A percentile compares a stretch with the other conserved stretches of the same genome.
phyloP scores from a whole-genome alignment of 1,284 basidiomycete species.

The Boletus mariae region DNA sequence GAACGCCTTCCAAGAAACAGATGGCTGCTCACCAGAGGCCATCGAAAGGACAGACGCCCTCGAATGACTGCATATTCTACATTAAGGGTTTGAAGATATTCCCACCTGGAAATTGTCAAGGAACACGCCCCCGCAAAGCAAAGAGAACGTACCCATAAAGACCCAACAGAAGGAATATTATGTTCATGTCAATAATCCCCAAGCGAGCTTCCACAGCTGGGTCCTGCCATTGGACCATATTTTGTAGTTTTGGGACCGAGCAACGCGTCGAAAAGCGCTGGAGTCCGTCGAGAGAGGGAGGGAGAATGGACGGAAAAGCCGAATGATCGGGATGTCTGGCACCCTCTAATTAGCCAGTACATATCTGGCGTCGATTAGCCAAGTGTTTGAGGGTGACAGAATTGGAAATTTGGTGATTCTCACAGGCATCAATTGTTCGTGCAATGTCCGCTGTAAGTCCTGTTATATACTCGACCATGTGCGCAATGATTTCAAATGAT shows the following conservation, averaged over 20 bases:
- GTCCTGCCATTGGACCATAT: slow-evolving; percentile 16
- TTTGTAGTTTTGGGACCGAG: neutral
- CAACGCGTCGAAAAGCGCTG: neutral
- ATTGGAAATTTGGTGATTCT: neutral
- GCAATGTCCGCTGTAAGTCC: neutral
- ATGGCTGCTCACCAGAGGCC: slow-evolving; percentile 17
- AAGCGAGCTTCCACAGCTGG: slow-evolving; percentile 3
- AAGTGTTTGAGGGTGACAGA: neutral
- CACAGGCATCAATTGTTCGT: neutral
- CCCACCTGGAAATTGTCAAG: slow-evolving; percentile 19
- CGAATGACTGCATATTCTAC: slow-evolving; percentile 23
- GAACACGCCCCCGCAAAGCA: slow-evolving; percentile 7
- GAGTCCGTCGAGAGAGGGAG: neutral
- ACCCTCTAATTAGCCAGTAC: neutral
- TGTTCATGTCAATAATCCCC: neutral
- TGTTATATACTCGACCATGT: neutral
- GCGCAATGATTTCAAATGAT: neutral
- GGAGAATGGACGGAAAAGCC: neutral
- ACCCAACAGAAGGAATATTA: slow-evolving; percentile 12
- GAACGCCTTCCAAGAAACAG: neutral
- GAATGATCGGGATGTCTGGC: neutral
- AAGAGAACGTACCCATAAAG: slow-evolving; percentile 12
- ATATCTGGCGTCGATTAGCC: neutral
- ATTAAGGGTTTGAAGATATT: slow-evolving; percentile 16
- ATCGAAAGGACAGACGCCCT: slow-evolving; percentile 22